A percentile compares a stretch with the other conserved stretches of the same genome.
phyloP scores from a whole-genome alignment of 2,329 filamentous ascomycete genomes.

The Taxawa tesnikishii region DNA sequence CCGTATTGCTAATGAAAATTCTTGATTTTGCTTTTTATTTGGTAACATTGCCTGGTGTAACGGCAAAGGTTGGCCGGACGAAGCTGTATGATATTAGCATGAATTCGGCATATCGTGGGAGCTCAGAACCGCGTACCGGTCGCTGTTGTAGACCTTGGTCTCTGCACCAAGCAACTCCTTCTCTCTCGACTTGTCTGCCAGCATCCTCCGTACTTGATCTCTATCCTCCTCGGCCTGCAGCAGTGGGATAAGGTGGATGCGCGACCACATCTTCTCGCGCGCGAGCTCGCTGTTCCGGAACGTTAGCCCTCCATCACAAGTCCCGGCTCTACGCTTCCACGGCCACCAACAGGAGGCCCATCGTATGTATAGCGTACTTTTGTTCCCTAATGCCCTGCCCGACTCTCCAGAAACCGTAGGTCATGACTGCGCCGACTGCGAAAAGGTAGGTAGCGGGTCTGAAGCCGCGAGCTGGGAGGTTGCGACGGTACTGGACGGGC shows the following conservation, averaged over 20 bases:
- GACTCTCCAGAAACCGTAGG: conserved; percentile 81
- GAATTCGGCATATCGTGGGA: background rate
- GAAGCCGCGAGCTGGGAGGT: conserved; percentile 85
- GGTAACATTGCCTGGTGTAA: no score
- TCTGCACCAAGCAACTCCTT: conserved; percentile 79
- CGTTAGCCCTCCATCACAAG: no score
- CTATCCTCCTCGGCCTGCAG: conserved; percentile 95
- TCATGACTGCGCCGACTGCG: conserved; percentile 66
- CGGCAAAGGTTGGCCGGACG: conserved; percentile 72
- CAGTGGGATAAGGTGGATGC: conserved; percentile 86
- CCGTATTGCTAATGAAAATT: no score
- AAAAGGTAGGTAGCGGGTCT: conserved; percentile 67
- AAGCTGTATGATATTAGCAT: no score
- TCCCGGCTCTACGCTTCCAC: background rate
- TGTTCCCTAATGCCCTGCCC: conserved; percentile 77
- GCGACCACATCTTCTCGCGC: conserved; percentile 96
- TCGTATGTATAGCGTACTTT: conserved; percentile 72
- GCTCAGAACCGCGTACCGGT: conserved; percentile 51
- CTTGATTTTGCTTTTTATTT: no score
- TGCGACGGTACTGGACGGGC: conserved; percentile 96
- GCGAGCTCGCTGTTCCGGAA: conserved; percentile 62
- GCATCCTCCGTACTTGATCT: conserved; percentile 77
- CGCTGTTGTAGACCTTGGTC: conserved; percentile 74
- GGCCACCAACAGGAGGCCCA: no score
- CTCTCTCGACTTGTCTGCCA: conserved; percentile 80